Evolutionary conservation across 768 basidiomycete genomes (phyloP).

Genomic region (Xerocomus spinulosus): DNA sequence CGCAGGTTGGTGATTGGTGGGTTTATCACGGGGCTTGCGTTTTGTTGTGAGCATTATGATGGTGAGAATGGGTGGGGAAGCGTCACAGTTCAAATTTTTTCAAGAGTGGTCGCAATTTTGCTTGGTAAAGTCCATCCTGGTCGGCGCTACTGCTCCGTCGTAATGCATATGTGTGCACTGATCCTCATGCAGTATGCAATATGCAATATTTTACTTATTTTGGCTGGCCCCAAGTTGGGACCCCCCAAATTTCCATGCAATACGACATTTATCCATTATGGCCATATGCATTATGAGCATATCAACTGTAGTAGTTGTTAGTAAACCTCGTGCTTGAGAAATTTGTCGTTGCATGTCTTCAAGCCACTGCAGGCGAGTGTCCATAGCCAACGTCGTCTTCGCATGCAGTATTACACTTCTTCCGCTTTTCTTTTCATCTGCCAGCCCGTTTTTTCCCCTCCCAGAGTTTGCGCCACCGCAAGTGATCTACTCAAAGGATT

Average conservation of each 20-base stretch:
- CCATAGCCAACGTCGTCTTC: constrained; percentile 7
- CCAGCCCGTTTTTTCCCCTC: constrained; percentile 7
- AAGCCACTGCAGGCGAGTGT: background rate
- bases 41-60: no score
- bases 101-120: background rate
- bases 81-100: background rate
- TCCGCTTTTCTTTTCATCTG: constrained; percentile 8
- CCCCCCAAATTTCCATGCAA: no score
- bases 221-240: no score
- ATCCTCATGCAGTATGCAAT: background rate
- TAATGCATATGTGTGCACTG: background rate
- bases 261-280: no score
- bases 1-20: no score
- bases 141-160: background rate
- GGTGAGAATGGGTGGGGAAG: no score
- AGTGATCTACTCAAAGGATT: constrained; percentile 32
- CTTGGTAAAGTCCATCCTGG: background rate
- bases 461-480: constrained; percentile 37
- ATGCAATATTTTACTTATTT: no score
- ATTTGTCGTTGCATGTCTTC: no score
- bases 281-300: background rate
- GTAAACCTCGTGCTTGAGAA: no score
- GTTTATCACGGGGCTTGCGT: no score
- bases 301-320: background rate
- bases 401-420: constrained; percentile 8